Conservation (phyloP, 306 rosid genomes). For the Inga oerstediana region DNA sequence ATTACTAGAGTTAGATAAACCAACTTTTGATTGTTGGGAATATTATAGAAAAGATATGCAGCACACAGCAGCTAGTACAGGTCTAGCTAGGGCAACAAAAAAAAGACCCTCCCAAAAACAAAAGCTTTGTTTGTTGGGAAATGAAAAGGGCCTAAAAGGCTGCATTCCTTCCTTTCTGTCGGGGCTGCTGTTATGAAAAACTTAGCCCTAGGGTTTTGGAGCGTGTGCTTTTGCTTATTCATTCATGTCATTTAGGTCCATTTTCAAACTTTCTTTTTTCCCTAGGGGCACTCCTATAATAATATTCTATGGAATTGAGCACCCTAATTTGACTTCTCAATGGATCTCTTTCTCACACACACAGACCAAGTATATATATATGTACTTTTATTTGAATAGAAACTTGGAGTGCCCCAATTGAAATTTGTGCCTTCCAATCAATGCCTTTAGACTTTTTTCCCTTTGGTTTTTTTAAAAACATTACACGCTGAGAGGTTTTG, state of each 20-base stretch:
- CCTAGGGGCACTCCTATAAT: constrained; percentile 12
- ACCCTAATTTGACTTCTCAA: constrained; percentile 45
- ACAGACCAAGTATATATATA: neutral
- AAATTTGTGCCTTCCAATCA: constrained; percentile 36
- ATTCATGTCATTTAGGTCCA: constrained; percentile 44
- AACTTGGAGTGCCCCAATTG: constrained; percentile 41
- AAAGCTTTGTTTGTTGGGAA: constrained; percentile 69
- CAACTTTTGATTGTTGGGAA: constrained; percentile 29
- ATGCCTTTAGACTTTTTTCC: neutral
- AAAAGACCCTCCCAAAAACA: constrained; percentile 33
- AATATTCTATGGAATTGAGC: constrained; percentile 40
- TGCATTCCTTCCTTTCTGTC: constrained; percentile 83
- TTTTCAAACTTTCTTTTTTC: neutral
- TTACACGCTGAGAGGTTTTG: constrained; percentile 26
- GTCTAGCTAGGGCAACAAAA: constrained; percentile 1
- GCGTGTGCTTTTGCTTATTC: constrained; percentile 48
- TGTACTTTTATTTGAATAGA: constrained; percentile 30
- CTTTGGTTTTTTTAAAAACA: constrained; percentile 17
- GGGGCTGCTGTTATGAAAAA: constrained; percentile 63
- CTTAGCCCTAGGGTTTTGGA: constrained; percentile 54
- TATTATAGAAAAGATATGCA: constrained; percentile 32
- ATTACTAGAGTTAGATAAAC: constrained; percentile 32
- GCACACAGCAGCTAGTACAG: neutral
- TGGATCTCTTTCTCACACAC: neutral
- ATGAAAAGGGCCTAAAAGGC: constrained; percentile 70